Base-by-base conservation (phyloP, 129 eudicot genomes). In the Daucus carota region DNA sequence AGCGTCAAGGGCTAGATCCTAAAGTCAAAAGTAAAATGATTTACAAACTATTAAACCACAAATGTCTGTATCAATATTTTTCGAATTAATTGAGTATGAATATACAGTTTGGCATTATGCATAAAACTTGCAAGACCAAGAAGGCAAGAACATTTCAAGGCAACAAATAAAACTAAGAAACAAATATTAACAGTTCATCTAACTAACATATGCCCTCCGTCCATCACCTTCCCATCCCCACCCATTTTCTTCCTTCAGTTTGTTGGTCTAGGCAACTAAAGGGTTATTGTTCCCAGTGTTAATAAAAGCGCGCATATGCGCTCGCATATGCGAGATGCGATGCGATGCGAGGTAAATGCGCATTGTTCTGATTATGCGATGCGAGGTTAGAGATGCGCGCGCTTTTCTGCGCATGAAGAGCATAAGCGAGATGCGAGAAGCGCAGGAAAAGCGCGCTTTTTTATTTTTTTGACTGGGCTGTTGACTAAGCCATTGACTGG, bases 1-100 rank as follows among this genome's bases (percentile, higher is more conserved):
- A 31, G 98, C 93, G 81, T 88, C 96, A 62, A 93, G 89, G 47
- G 98, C 98, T 75, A 93, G 82, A 81, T 93, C 91, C 98, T 90
- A 84, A 70, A 72, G 76, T 71, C 40, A n/a, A 46, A 24, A 33
- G 60, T n/a, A 48, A 73, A 9, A 8, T 57, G 72, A 67, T 17
- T 33, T 16, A 40, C 13, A 41, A 70, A 24, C 22, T 32, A 69
- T 22, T 34, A 3, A 24, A 69, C 28, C 2, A 34, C 26, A 38
- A 36, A 18, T 34, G 10, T 20, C 22, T 57, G 65, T 8, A 0
- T 57, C 4, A 15, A 57, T 57, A 9, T 57, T 57, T n/a, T 57
- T 8, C 65, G 24, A 0, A n/a, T 8, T 8, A 57, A 6, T 24
- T 2, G 32, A 24, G 65, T 24, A 57, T 9, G 31, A 57, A 57